Conservation (phyloP, 2,329 filamentous ascomycete species). For the Ophiostoma sp. region DNA sequence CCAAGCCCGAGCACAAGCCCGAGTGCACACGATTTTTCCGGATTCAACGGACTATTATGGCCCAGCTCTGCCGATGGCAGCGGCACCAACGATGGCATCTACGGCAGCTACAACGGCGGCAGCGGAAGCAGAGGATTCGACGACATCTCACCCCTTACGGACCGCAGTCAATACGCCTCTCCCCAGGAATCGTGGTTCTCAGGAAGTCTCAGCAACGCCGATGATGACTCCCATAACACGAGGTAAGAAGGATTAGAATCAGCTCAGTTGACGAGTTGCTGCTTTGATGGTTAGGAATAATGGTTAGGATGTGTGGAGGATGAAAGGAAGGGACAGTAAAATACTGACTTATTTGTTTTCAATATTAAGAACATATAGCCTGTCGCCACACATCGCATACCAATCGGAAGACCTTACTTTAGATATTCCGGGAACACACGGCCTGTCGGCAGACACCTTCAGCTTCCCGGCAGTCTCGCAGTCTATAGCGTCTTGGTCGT, state of each 20-base stretch:
- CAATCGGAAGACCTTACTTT: background rate
- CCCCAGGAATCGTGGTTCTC: background rate
- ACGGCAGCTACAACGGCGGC: background rate
- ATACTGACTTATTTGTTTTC: background rate
- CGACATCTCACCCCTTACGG: background rate
- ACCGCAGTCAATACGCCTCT: background rate
- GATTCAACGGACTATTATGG: background rate
- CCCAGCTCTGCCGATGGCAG: background rate
- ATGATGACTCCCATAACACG: background rate
- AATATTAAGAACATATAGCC: background rate
- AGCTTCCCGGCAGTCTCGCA: background rate
- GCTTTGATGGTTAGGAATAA: background rate
- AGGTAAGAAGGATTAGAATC: background rate
- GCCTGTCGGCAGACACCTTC: background rate
- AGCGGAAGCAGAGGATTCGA: background rate
- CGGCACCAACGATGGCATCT: background rate
- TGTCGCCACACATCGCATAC: background rate
- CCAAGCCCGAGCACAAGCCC: background rate
- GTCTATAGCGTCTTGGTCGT: background rate
- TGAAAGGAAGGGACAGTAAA: too few relatives aligned
- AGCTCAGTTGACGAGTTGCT: background rate
- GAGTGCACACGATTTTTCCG: background rate
- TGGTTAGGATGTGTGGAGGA: too few relatives aligned
- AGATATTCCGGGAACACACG: background rate
- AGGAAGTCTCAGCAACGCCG: background rate